A percentile compares a stretch with the other conserved stretches of the same genome.
Evolutionary conservation across 139 green algal species (phyloP).

Genomic region (Chlorella sorokiniana): DNA sequence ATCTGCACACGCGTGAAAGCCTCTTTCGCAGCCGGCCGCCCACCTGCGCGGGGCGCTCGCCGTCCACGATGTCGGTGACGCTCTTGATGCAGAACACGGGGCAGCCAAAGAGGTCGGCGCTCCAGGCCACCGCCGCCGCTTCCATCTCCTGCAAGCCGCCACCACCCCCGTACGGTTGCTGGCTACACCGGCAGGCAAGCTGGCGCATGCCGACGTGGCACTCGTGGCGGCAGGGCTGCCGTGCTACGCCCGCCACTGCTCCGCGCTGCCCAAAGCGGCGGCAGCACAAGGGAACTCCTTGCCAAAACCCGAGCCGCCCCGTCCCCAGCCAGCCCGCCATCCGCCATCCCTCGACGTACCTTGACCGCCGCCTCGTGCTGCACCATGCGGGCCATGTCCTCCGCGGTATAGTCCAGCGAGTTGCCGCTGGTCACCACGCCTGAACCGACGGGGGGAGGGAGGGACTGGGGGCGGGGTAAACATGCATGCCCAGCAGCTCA

Average conservation of each 20-base stretch:
- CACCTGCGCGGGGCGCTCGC: slow-evolving; percentile 60
- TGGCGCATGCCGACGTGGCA: no score
- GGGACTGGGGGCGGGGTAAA: no score
- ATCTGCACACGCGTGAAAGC: no score
- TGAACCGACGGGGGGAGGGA: not conserved
- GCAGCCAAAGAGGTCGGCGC: slow-evolving; percentile 61
- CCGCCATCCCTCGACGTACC: slow-evolving; percentile 18
- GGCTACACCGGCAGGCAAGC: no score
- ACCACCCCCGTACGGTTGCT: no score
- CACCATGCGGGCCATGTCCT: slow-evolving; percentile 84
- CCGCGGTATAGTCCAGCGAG: slow-evolving; percentile 83
- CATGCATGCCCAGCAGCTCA: no score
- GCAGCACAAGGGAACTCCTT: not conserved
- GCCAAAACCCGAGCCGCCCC: no score
- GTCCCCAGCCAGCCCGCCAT: no score
- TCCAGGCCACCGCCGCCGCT: slow-evolving; percentile 81
- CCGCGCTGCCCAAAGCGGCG: no score
- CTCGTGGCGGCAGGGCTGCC: no score
- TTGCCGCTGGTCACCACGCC: slow-evolving; percentile 85
- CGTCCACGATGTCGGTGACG: slow-evolving; percentile 97
- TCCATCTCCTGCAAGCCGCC: slow-evolving; percentile 87
- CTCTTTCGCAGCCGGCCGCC: not conserved
- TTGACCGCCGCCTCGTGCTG: slow-evolving; percentile 79
- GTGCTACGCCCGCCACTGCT: no score
- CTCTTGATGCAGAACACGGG: slow-evolving; percentile 87